Base-by-base conservation (phyloP, 306 rosid species). In the Castanea sativa region DNA sequence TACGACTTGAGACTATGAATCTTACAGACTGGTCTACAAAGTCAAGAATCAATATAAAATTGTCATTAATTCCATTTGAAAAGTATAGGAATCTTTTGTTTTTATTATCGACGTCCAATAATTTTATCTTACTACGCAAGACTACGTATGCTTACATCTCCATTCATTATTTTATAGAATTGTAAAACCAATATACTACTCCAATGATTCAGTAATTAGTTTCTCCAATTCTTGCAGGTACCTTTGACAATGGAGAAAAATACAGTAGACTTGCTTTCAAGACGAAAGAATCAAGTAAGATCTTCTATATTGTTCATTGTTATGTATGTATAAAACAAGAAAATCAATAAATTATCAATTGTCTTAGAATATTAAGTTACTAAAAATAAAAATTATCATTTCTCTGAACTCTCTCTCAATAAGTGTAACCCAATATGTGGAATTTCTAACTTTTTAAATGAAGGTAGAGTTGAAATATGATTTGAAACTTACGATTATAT, bases 241-340 rank as follows among this genome's bases (percentile, higher is more conserved):
- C 13, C 70, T 30, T 30, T 16, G 15, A 35, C 70, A 30, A 30
- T 64, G 23, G 70, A 30, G 33, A 64, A 30, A 29, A 64, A 30
- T 38, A 38, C 51, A n/a, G 20, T 14, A 20, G 27, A 69, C 18
- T 59, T 56, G 1, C 11, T 35, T 75, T 52, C 73, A 21, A 49
- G n/a, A 35, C 19, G 64, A 70, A 52, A 81, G 38, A 33, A 51
- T 32, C 71, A 69, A 74, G 16, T 70, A 69, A 81, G 35, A 53
- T 21, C 18, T 21, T 57, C 35, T 38, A 14, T 71, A 29, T 76
- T 30, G 23, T 15, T 45, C 20, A 20, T 52, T 63, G 20, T 30
- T 29, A 29, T 15, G 20, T 27, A 29, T 29, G 69, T 4, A 59
- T 59, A n/a, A 21, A 12, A 2, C 14, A 41, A 41, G 45, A 41